phyloP scores from a whole-genome alignment of 2,329 filamentous ascomycete species.

The Trichoderma koningii region DNA sequence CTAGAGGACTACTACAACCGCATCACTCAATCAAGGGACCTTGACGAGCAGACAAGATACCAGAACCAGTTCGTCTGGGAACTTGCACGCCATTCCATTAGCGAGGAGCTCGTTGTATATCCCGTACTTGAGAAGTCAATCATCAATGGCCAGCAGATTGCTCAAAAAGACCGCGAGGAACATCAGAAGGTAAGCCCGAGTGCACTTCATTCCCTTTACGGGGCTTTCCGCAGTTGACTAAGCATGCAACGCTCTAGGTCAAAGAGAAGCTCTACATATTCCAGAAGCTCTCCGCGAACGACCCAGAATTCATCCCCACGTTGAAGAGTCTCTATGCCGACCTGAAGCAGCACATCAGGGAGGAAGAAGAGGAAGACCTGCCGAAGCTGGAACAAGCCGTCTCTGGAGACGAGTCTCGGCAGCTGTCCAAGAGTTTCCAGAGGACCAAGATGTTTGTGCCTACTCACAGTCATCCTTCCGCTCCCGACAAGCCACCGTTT shows the following conservation, averaged over 20 bases:
- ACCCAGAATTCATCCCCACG: constrained; percentile 9
- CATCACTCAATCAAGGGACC: constrained; percentile 40
- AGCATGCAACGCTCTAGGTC: not conserved
- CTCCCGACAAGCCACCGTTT: constrained; percentile 52
- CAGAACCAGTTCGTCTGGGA: constrained; percentile 53
- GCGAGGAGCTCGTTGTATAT: constrained; percentile 54
- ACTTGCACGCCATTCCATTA: constrained; percentile 49
- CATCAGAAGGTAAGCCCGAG: constrained; percentile 45
- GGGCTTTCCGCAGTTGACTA: not conserved
- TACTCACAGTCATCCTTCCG: constrained; percentile 48
- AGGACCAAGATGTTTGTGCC: constrained; percentile 55
- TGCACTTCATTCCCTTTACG: not conserved
- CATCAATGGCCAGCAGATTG: constrained; percentile 44
- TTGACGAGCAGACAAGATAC: constrained; percentile 44
- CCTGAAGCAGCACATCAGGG: constrained; percentile 11
- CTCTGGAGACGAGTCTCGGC: constrained; percentile 34
- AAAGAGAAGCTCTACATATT: constrained; percentile 13
- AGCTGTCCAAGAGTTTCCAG: constrained; percentile 47
- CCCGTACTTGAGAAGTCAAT: constrained; percentile 55
- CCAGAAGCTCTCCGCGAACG: constrained; percentile 8
- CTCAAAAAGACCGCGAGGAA: constrained; percentile 51
- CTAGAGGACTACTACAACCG: constrained; percentile 44
- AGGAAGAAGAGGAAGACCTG: constrained; percentile 16
- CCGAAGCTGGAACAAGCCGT: constrained; percentile 42
- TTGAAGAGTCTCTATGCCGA: not conserved